A percentile compares a stretch with the other conserved stretches of the same genome.
Evolutionary conservation across 106 monocot genomes (phyloP).

Genomic region (Phalaenopsis equestris): DNA sequence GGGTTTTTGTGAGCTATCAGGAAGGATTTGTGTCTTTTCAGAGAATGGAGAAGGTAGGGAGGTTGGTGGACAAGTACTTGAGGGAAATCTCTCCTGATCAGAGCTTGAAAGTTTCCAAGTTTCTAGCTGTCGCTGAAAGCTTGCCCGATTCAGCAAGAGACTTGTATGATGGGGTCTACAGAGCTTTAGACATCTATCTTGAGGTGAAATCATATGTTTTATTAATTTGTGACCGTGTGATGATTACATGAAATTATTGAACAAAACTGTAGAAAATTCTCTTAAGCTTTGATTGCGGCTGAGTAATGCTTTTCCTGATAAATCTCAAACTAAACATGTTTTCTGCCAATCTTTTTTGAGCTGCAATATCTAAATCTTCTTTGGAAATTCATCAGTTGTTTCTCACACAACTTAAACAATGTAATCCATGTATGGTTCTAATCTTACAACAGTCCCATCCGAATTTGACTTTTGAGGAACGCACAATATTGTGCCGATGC

Average conservation of each 20-base stretch:
- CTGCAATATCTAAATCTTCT: too few relatives aligned
- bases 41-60: slow-evolving; percentile 82
- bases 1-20: slow-evolving; percentile 45
- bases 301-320: too few relatives aligned
- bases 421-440: too few relatives aligned
- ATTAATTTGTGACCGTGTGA: too few relatives aligned
- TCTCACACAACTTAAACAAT: too few relatives aligned
- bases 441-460: slow-evolving; percentile 54
- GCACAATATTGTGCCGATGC: slow-evolving; percentile 64
- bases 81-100: slow-evolving; percentile 87
- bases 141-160: slow-evolving; percentile 79
- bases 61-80: slow-evolving; percentile 74
- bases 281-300: too few relatives aligned
- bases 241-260: too few relatives aligned
- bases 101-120: slow-evolving; percentile 66
- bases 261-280: too few relatives aligned
- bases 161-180: slow-evolving; percentile 86
- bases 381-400: too few relatives aligned
- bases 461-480: slow-evolving; percentile 46
- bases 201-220: slow-evolving; percentile 35
- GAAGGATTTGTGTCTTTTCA: slow-evolving; percentile 18
- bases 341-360: too few relatives aligned
- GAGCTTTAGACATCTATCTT: slow-evolving; percentile 84
- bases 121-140: slow-evolving; percentile 73
- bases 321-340: too few relatives aligned